Conservation (phyloP, 108 stramenopile genomes). For the Pseudonitzschia multiseries region DNA sequence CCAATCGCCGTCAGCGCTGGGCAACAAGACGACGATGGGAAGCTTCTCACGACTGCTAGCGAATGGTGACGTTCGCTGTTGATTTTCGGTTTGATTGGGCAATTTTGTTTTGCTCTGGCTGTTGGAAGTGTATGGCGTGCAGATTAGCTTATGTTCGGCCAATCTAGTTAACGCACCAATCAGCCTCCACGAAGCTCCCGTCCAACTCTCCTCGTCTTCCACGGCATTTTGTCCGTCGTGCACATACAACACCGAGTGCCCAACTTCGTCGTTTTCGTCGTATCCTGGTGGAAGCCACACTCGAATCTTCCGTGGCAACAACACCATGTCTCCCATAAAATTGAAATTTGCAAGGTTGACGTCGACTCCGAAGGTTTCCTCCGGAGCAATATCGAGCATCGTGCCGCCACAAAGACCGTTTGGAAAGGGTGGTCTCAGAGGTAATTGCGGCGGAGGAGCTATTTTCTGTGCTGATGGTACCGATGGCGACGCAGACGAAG, state of each 20-base stretch:
- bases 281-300: slow-evolving; percentile 76
- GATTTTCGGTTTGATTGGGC: slow-evolving; percentile 21
- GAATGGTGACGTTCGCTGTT: slow-evolving; percentile 23
- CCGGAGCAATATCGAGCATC: slow-evolving; percentile 40
- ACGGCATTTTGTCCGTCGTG: slow-evolving; percentile 76
- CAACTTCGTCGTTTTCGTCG: not conserved
- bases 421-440: slow-evolving; percentile 53
- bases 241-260: slow-evolving; percentile 56
- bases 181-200: slow-evolving; percentile 68
- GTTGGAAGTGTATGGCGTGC: not conserved
- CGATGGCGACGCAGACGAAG: not conserved
- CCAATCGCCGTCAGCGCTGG: slow-evolving; percentile 38
- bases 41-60: not conserved
- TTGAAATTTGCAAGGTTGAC: slow-evolving; percentile 37
- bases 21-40: slow-evolving; percentile 44
- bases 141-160: slow-evolving; percentile 26
- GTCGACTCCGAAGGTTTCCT: slow-evolving; percentile 42
- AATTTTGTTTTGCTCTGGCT: not conserved
- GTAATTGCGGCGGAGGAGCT: not conserved
- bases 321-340: slow-evolving; percentile 30
- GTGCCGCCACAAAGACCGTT: slow-evolving; percentile 57
- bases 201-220: slow-evolving; percentile 57
- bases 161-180: slow-evolving; percentile 67
- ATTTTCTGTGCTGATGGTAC: not conserved
- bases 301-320: slow-evolving; percentile 52